Conservation (phyloP, 2,329 filamentous ascomycete genomes). For the Eutypella sp. region DNA sequence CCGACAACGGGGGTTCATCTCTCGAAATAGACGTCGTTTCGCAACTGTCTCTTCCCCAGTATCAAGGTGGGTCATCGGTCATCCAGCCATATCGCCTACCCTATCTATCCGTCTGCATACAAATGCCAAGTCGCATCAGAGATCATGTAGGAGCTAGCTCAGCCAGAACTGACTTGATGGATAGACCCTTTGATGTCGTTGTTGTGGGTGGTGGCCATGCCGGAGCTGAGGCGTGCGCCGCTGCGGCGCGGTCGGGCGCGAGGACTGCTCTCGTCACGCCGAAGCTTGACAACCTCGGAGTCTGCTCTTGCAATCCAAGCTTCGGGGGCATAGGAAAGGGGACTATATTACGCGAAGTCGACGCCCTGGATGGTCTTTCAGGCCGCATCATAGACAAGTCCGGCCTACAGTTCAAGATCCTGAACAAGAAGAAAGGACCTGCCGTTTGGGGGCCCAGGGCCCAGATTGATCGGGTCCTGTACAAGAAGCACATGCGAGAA, state of each 20-base stretch:
- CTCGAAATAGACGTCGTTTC: slow-evolving; percentile 19
- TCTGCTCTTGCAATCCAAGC: slow-evolving; percentile 94
- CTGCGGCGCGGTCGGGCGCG: slow-evolving; percentile 82
- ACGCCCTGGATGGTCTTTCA: slow-evolving; percentile 86
- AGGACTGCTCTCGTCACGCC: slow-evolving; percentile 88
- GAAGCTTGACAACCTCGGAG: slow-evolving; percentile 80
- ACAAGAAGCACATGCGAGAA: slow-evolving; percentile 84
- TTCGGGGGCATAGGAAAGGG: slow-evolving; percentile 99
- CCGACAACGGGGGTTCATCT: slow-evolving; percentile 10
- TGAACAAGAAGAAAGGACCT: slow-evolving; percentile 87
- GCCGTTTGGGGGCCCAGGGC: slow-evolving; percentile 96
- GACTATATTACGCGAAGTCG: slow-evolving; percentile 90
- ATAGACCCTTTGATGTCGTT: slow-evolving; percentile 78
- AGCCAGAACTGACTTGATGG: not conserved
- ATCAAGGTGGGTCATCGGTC: slow-evolving; percentile 20
- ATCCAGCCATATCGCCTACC: too few relatives aligned
- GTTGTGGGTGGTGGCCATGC: slow-evolving; percentile 96
- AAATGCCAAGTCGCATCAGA: too few relatives aligned
- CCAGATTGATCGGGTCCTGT: slow-evolving; percentile 88
- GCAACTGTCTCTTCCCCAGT: slow-evolving; percentile 29
- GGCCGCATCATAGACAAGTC: slow-evolving; percentile 89
- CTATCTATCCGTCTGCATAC: too few relatives aligned
- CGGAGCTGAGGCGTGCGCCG: slow-evolving; percentile 87
- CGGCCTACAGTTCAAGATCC: slow-evolving; percentile 84
- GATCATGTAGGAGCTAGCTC: too few relatives aligned